Conservation (phyloP, 352 stramenopile genomes). For the Globisporangium parvum region DNA sequence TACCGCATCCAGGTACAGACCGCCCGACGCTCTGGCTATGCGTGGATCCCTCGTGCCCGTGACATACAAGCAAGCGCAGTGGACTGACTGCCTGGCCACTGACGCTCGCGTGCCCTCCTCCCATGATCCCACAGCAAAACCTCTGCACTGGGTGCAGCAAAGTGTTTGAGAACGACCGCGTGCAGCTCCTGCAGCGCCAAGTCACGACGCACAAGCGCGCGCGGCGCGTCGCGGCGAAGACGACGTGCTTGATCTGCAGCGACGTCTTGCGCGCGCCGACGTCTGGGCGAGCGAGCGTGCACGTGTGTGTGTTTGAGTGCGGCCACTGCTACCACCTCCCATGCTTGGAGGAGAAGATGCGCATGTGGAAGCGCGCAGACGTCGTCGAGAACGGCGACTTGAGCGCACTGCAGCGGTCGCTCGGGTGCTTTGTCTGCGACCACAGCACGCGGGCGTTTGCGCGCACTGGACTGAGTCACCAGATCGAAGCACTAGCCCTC, state of each 20-base stretch:
- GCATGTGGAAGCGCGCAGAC: constrained; percentile 78
- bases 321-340: constrained; percentile 76
- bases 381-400: constrained; percentile 39
- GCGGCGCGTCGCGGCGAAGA: constrained; percentile 50
- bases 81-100: neutral
- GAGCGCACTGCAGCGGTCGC: constrained; percentile 29
- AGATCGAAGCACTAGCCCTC: constrained; percentile 27
- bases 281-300: constrained; percentile 38
- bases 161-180: constrained; percentile 72
- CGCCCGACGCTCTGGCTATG: neutral
- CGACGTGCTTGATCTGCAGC: constrained; percentile 58
- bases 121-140: constrained; percentile 69
- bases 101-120: neutral
- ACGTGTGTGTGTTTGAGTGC: constrained; percentile 80
- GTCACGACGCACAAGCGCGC: constrained; percentile 56
- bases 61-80: too few relatives aligned
- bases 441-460: constrained; percentile 64
- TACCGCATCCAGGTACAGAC: constrained; percentile 68
- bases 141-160: constrained; percentile 70
- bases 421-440: constrained; percentile 81
- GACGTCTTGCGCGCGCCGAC: constrained; percentile 46
- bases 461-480: constrained; percentile 31
- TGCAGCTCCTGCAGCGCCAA: constrained; percentile 62
- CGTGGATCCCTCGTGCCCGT: too few relatives aligned
- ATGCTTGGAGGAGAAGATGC: constrained; percentile 81